Conservation (phyloP, 73 alveolate species). For the Tetrahymena elliotti region DNA sequence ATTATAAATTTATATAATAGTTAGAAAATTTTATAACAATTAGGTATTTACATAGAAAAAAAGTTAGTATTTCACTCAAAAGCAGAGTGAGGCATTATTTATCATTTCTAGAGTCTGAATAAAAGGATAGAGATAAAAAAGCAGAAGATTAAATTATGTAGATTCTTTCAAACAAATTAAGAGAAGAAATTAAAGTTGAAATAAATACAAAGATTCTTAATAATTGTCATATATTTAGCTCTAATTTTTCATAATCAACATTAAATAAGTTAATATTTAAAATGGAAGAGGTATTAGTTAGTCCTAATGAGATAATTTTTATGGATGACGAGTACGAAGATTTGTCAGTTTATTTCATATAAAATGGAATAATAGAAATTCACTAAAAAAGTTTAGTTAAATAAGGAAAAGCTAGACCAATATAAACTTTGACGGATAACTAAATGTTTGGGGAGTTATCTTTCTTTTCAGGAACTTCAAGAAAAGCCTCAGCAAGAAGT, state of each 20-base stretch:
- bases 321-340: not conserved
- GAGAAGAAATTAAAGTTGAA: not conserved
- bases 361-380: not conserved
- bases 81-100: not conserved
- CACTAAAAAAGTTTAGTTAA: not conserved
- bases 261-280: not conserved
- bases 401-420: not conserved
- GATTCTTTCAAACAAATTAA: not conserved
- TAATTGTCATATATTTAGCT: not conserved
- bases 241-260: not conserved
- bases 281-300: not conserved
- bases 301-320: not conserved
- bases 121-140: not conserved
- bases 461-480: not conserved
- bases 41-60: not conserved
- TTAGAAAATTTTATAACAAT: not conserved
- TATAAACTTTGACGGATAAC: not conserved
- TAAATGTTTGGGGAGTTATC: not conserved
- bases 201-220: not conserved
- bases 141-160: not conserved
- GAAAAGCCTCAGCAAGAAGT: not conserved
- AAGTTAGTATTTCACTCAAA: not conserved
- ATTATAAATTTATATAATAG: not conserved
- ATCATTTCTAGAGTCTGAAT: not conserved
- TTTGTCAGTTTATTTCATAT: not conserved